phyloP scores from a whole-genome alignment of 305 asterid species.

The Fraxinus nigra region DNA sequence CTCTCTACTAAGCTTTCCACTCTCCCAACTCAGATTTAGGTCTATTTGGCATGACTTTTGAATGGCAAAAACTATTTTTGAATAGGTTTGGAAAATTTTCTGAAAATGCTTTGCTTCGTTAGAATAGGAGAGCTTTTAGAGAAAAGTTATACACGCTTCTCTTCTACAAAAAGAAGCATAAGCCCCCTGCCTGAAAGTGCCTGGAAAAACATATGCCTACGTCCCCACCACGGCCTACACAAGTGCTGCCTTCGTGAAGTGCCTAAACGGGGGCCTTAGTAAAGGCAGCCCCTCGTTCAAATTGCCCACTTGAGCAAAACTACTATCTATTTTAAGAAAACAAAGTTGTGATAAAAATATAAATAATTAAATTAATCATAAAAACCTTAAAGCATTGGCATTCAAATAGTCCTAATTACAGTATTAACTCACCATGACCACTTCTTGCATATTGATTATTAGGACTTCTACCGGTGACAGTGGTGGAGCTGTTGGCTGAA shows the following conservation, averaged over 20 bases:
- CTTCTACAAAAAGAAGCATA: not conserved
- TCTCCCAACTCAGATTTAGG: not conserved
- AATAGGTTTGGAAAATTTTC: too few species aligned
- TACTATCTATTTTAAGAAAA: not conserved
- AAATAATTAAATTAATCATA: not conserved
- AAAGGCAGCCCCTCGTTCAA: not conserved
- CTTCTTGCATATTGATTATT: constrained; percentile 3
- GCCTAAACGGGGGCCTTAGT: not conserved
- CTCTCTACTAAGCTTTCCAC: not conserved
- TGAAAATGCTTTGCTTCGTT: too few species aligned
- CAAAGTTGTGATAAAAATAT: not conserved
- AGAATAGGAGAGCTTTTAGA: too few species aligned
- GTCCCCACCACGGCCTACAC: too few species aligned
- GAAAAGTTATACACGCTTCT: not conserved
- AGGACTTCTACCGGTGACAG: not conserved
- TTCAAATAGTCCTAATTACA: not conserved
- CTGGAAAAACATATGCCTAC: too few species aligned
- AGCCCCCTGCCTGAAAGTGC: not conserved
- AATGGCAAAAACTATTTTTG: too few species aligned
- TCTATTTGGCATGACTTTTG: too few species aligned
- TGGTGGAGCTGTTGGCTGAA: not conserved
- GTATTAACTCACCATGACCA: constrained; percentile 20
- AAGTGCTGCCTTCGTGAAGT: too few species aligned
- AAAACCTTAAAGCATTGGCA: not conserved
- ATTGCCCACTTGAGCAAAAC: not conserved